Conservation (phyloP, 345 rosid species). For the Isatis tinctoria region DNA sequence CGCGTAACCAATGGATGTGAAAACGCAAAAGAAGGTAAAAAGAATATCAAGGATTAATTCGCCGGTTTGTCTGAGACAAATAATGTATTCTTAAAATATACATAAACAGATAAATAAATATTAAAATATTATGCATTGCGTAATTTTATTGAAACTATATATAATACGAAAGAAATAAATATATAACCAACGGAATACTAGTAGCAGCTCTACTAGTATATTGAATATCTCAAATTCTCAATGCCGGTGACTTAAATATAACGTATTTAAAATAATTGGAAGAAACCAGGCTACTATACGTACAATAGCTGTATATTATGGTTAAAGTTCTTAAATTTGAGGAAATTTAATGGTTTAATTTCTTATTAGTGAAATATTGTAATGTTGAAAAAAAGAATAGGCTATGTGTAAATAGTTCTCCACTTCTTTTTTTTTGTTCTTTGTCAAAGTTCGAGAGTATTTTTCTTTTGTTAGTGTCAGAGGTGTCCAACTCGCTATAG, state of each 20-base stretch:
- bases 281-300: neutral
- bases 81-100: no score
- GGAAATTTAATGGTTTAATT: neutral
- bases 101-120: no score
- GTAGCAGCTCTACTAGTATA: neutral
- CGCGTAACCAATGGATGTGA: no score
- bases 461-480: neutral
- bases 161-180: no score
- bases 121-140: no score
- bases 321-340: slow-evolving; percentile 5
- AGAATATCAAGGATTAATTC: no score
- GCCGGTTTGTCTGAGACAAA: no score
- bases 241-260: slow-evolving; percentile 10
- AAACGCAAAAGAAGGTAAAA: no score
- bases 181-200: no score
- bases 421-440: no score
- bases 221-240: neutral
- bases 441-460: neutral
- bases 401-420: neutral
- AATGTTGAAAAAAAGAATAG: neutral
- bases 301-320: neutral
- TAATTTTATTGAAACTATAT: no score
- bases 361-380: neutral
- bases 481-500: neutral
- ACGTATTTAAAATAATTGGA: neutral